A percentile compares a stretch with the other conserved stretches of the same genome.
Evolutionary conservation across 1,284 basidiomycete species (phyloP).

Genomic region (Trichosporon faecale): DNA sequence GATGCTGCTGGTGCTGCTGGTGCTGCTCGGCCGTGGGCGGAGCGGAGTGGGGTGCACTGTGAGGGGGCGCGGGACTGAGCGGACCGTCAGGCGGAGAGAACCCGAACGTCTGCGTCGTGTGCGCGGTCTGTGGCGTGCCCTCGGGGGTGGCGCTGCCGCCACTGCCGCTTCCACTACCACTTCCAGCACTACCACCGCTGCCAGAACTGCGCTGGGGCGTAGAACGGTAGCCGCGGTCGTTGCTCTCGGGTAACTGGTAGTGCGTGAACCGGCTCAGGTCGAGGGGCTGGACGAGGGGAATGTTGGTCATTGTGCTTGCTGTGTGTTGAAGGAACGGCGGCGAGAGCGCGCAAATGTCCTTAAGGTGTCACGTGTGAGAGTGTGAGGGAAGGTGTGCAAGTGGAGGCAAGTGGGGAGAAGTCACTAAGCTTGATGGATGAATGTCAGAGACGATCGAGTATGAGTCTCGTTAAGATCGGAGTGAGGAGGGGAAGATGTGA

Average conservation of each 20-base stretch:
- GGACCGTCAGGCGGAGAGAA: neutral
- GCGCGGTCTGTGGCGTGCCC: slow-evolving; percentile 8
- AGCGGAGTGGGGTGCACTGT: neutral
- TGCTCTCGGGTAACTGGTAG: slow-evolving; percentile 4
- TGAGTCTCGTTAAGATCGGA: neutral
- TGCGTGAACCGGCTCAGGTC: slow-evolving; percentile 12
- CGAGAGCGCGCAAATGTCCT: neutral
- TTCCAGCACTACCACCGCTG: neutral
- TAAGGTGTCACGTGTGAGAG: neutral
- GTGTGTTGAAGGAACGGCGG: neutral
- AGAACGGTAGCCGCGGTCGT: neutral
- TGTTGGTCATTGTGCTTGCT: slow-evolving; percentile 14
- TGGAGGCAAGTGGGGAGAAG: neutral
- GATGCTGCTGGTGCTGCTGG: slow-evolving; percentile 8
- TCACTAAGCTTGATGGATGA: neutral
- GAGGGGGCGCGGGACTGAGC: slow-evolving; percentile 1
- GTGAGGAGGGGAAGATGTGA: neutral
- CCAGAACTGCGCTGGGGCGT: neutral
- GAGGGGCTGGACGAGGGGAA: slow-evolving; percentile 17
- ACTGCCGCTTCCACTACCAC: neutral
- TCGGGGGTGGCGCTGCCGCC: neutral
- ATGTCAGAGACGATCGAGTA: neutral
- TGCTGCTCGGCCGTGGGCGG: neutral
- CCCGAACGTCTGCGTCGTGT: neutral
- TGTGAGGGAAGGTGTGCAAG: neutral